A percentile compares a stretch with the other conserved stretches of the same genome.
These are phyloP conservation scores for Fraxinus excelsior DNA, from an alignment of 257 asterid genomes.

Conservation along the genomic window DNA sequence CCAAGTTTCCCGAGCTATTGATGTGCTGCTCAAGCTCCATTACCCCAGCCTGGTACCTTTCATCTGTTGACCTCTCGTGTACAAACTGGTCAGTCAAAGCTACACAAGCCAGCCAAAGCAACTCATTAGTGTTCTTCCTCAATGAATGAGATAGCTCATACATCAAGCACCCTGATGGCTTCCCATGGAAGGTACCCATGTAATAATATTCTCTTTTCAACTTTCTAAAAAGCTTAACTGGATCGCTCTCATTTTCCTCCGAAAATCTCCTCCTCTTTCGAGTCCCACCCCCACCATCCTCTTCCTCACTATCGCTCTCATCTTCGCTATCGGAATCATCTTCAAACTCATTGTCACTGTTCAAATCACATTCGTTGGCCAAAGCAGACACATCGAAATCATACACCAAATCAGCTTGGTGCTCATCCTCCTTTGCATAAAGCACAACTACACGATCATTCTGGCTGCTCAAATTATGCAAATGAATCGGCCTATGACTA, in stretches of 20 bases:
- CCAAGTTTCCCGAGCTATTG: constrained; percentile 84
- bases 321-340: constrained; percentile 69
- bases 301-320: constrained; percentile 63
- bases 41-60: constrained; percentile 84
- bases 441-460: constrained; percentile 87
- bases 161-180: constrained; percentile 98
- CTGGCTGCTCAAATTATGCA: constrained; percentile 74
- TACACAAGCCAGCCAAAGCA: constrained; percentile 96
- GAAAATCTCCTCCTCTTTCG: constrained; percentile 67
- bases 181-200: constrained; percentile 94
- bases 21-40: constrained; percentile 95
- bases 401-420: constrained; percentile 78
- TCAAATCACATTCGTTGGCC: constrained; percentile 82
- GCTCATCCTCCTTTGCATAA: constrained; percentile 75
- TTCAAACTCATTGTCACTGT: constrained; percentile 78
- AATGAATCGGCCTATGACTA: constrained; percentile 96
- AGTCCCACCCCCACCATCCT: constrained; percentile 47
- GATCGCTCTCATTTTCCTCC: constrained; percentile 51
- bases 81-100: constrained; percentile 94
- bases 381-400: constrained; percentile 83
- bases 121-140: constrained; percentile 74
- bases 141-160: constrained; percentile 77
- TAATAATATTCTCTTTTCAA: constrained; percentile 76
- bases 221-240: constrained; percentile 68
- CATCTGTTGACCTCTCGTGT: constrained; percentile 87